Base-by-base conservation (phyloP, 2,329 filamentous ascomycete species). In the Epichloe amarillans region DNA sequence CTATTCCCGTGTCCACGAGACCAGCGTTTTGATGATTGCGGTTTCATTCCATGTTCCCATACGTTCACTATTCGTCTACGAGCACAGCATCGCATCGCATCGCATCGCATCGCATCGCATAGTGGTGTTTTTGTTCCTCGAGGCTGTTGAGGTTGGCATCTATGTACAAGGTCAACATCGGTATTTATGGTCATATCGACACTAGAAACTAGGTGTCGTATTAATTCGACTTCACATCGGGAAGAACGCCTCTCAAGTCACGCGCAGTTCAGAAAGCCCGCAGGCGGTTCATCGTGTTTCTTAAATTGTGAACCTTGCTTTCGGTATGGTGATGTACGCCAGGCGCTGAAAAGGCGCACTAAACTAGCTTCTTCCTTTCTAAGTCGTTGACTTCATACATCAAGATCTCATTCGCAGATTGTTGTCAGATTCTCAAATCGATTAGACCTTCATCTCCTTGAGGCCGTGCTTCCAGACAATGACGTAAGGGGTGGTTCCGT, bases 391-490 rank as follows among this genome's bases (percentile, higher is more conserved):
- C 47, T 41, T 55, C 50, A 39, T 41, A 39, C 52, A 53, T 40
- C 46, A 45, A 39, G 41, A 30, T 33, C n/a, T 41, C 46, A 50
- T 44, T 49, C 48, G 43, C 37, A 51, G 33, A 47, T 48, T 45
- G n/a, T 46, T 43, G 3, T 42, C 37, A 42, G 41, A 36, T 7
- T 30, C 17, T 49, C 6, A 35, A 45, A 17, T 19, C 47, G 21
- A 59, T 77, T 91, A 98, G 61, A 97, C 89, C 87, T 98, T 97
- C 77, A 82, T 82, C 75, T 85, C 84, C 61, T 74, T 76, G 58
- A 97, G 72, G 66, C 91, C 93, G 74, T 96, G 86, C 82, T 97
- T 96, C 91, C 90, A 97, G 75, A 94, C 74, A 60, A 82, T 86
- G 63, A 95, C 77, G 68, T 79, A 98, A 54, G 93, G 93, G 51